Evolutionary conservation across 192 early-diverging fungal species (phyloP).

Genomic region (Entrophospora sp.): DNA sequence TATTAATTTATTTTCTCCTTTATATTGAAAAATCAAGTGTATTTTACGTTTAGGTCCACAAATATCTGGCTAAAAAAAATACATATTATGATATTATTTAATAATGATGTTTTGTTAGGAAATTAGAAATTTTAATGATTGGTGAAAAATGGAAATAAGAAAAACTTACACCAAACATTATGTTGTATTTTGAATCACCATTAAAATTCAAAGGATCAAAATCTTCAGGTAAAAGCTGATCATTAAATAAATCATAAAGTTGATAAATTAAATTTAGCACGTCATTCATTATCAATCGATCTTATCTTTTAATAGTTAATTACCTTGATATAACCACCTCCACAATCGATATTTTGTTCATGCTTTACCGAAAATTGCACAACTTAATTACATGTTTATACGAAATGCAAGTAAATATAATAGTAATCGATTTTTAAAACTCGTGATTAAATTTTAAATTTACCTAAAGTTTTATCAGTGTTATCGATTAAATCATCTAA

Average conservation of each 20-base stretch:
- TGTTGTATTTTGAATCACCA: constrained; percentile 74
- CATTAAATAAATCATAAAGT: too few relatives aligned
- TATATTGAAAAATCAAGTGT: constrained; percentile 93
- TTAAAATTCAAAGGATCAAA: constrained; percentile 71
- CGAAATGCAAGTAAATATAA: too few relatives aligned
- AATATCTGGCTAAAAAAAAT: constrained; percentile 72
- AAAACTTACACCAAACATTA: constrained; percentile 66
- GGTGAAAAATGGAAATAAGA: too few relatives aligned
- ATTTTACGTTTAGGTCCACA: constrained; percentile 88
- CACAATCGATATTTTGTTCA: constrained; percentile 85
- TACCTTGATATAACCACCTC: constrained; percentile 82
- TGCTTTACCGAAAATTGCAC: constrained; percentile 89
- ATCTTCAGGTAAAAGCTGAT: constrained; percentile 65
- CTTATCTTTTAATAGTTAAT: too few relatives aligned
- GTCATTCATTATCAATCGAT: too few relatives aligned
- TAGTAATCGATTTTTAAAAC: too few relatives aligned
- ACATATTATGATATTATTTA: too few relatives aligned
- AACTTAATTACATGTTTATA: constrained; percentile 49
- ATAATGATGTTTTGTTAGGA: too few relatives aligned
- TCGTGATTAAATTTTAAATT: too few relatives aligned
- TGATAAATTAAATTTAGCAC: too few relatives aligned
- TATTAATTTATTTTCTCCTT: constrained; percentile 79
- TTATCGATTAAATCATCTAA: constrained; percentile 68
- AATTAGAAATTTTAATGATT: too few relatives aligned
- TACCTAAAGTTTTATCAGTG: constrained; percentile 59